These are phyloP conservation scores for Mortierella sp. DNA, from an alignment of 371 early-diverging fungal species.

Conservation along the genomic window DNA sequence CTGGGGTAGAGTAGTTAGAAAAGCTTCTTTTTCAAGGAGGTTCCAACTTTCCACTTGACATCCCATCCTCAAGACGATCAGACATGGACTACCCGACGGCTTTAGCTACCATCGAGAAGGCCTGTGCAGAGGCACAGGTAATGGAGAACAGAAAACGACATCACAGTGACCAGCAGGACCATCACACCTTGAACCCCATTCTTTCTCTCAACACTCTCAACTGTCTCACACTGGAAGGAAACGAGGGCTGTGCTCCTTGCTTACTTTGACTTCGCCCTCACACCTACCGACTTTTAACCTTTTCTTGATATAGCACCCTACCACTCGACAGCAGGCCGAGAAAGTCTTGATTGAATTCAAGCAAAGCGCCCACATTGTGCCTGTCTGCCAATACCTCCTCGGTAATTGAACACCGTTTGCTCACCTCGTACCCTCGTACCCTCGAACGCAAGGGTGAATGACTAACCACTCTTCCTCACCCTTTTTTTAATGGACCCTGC, in stretches of 20 bases:
- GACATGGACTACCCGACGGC: conserved; percentile 58
- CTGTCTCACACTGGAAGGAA: not conserved
- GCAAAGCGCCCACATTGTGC: conserved; percentile 71
- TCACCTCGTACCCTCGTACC: not conserved
- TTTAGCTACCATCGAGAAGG: conserved; percentile 71
- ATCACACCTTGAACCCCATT: not conserved
- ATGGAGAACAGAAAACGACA: conserved; percentile 34
- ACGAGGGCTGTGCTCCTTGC: not conserved
- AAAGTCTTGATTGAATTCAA: conserved; percentile 70
- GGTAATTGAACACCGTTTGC: conserved; percentile 53
- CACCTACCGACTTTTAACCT: not conserved
- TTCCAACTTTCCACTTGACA: not conserved
- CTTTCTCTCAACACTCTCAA: not conserved
- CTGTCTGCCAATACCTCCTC: conserved; percentile 74
- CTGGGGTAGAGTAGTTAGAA: not conserved
- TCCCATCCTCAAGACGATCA: conserved; percentile 14
- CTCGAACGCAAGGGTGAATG: not conserved
- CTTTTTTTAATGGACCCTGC: not conserved
- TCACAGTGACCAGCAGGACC: conserved; percentile 54
- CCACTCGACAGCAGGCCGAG: conserved; percentile 73
- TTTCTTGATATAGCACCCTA: conserved; percentile 56
- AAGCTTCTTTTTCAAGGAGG: not conserved
- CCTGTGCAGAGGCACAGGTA: conserved; percentile 78
- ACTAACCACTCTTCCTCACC: not conserved
- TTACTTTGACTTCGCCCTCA: conserved; percentile 22